Conservation (phyloP, 2,329 filamentous ascomycete genomes). For the Xylaria sp. region DNA sequence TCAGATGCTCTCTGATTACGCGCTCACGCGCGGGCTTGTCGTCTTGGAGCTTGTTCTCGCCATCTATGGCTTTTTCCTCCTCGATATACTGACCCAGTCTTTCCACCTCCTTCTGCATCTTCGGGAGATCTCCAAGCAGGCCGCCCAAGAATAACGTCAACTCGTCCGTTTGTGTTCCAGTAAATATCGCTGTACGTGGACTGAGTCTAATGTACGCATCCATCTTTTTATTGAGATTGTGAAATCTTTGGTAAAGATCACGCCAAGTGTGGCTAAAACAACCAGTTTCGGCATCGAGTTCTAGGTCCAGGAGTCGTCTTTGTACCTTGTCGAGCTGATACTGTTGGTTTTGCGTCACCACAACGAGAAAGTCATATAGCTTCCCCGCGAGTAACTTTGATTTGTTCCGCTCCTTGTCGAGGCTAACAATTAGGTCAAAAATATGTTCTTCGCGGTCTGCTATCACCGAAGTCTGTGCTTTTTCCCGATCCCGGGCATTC, state of each 20-base stretch:
- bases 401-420: background rate
- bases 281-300: conserved; percentile 10
- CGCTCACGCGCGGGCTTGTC: background rate
- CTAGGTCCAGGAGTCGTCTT: conserved; percentile 3
- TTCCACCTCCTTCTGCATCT: background rate
- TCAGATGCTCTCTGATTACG: background rate
- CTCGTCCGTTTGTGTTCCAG: conserved; percentile 10
- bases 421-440: background rate
- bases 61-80: background rate
- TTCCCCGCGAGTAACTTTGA: conserved; percentile 3
- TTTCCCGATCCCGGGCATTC: background rate
- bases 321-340: conserved; percentile 25
- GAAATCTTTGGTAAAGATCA: conserved; percentile 13
- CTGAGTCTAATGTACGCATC: conserved; percentile 14
- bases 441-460: background rate
- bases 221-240: conserved; percentile 8
- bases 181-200: background rate
- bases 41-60: background rate
- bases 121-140: background rate
- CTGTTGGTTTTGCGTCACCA: conserved; percentile 24
- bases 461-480: background rate
- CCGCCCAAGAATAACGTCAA: conserved; percentile 8
- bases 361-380: conserved; percentile 16
- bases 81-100: background rate
- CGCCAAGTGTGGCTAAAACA: conserved; percentile 6